Evolutionary conservation across 2,329 filamentous ascomycete species (phyloP).

Genomic region (Colletotrichum siamense): DNA sequence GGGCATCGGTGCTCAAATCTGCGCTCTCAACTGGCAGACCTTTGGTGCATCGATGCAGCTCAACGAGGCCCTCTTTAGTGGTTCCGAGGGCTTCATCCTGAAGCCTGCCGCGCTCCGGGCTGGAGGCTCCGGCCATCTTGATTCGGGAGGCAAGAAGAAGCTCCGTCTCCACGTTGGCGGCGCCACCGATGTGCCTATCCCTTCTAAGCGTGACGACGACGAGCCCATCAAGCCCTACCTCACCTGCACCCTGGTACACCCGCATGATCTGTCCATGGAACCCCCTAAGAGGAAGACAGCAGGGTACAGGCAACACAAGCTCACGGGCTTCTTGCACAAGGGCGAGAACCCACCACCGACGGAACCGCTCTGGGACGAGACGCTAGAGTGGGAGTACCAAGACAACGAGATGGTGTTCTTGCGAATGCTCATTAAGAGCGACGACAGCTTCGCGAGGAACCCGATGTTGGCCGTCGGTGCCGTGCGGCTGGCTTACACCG

Average conservation of each 20-base stretch:
- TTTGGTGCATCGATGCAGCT: slow-evolving; percentile 71
- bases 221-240: slow-evolving; percentile 65
- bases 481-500: slow-evolving; percentile 62
- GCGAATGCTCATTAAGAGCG: slow-evolving; percentile 70
- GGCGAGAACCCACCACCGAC: slow-evolving; percentile 63
- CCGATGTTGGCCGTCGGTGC: slow-evolving; percentile 66
- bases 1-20: slow-evolving; percentile 72
- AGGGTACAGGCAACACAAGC: slow-evolving; percentile 64
- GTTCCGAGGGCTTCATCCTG: slow-evolving; percentile 69
- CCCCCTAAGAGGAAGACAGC: slow-evolving; percentile 67
- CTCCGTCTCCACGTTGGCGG: slow-evolving; percentile 66
- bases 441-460: slow-evolving; percentile 67
- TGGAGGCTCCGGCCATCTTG: slow-evolving; percentile 57
- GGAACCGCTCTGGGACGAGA: slow-evolving; percentile 71
- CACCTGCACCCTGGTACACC: slow-evolving; percentile 68
- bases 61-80: slow-evolving; percentile 71
- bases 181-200: slow-evolving; percentile 65
- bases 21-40: slow-evolving; percentile 73
- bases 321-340: slow-evolving; percentile 59
- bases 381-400: slow-evolving; percentile 71
- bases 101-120: slow-evolving; percentile 66
- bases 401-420: slow-evolving; percentile 71
- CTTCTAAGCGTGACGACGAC: slow-evolving; percentile 52
- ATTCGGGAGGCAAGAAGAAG: slow-evolving; percentile 45
- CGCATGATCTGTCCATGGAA: slow-evolving; percentile 51